Percentiles rank a stretch among this genome's conserved stretches.
These are phyloP conservation scores for Endocladia muricata DNA, from an alignment of 31 red algal species.

Conservation along the genomic window DNA sequence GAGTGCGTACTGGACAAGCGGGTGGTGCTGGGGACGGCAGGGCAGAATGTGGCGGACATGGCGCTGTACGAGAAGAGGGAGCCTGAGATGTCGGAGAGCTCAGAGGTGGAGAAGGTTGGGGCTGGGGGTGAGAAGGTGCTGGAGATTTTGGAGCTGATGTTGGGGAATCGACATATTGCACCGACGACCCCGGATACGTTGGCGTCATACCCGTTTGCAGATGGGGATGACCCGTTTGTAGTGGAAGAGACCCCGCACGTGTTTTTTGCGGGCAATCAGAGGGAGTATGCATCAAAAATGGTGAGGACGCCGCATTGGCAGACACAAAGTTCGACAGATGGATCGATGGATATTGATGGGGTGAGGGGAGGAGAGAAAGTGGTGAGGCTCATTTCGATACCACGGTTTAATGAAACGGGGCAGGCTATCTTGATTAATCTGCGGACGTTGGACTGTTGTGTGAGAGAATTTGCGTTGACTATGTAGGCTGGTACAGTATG, in stretches of 20 bases:
- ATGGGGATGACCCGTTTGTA: constrained; percentile 76
- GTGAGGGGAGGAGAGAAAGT: not conserved
- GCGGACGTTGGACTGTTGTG: constrained; percentile 40
- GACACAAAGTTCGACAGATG: constrained; percentile 14
- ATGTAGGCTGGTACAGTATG: constrained; percentile 10
- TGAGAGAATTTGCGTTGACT: constrained; percentile 52
- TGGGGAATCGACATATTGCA: constrained; percentile 74
- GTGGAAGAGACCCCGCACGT: constrained; percentile 72
- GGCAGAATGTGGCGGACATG: constrained; percentile 81
- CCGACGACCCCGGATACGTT: constrained; percentile 93
- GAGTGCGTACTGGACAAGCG: constrained; percentile 46
- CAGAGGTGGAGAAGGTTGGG: constrained; percentile 4
- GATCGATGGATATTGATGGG: constrained; percentile 33
- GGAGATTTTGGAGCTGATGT: constrained; percentile 66
- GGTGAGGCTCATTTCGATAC: constrained; percentile 56
- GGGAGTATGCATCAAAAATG: constrained; percentile 53
- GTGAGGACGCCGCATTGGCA: not conserved
- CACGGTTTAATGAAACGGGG: constrained; percentile 63
- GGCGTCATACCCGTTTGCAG: constrained; percentile 66
- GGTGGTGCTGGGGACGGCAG: constrained; percentile 68
- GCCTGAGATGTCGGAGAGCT: not conserved
- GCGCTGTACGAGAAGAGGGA: constrained; percentile 36
- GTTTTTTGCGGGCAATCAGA: constrained; percentile 77
- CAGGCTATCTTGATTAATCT: constrained; percentile 72
- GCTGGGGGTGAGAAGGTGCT: constrained; percentile 41